Evolutionary conservation across 306 rosid species (phyloP).

Genomic region (Pachyrhizus erosus): DNA sequence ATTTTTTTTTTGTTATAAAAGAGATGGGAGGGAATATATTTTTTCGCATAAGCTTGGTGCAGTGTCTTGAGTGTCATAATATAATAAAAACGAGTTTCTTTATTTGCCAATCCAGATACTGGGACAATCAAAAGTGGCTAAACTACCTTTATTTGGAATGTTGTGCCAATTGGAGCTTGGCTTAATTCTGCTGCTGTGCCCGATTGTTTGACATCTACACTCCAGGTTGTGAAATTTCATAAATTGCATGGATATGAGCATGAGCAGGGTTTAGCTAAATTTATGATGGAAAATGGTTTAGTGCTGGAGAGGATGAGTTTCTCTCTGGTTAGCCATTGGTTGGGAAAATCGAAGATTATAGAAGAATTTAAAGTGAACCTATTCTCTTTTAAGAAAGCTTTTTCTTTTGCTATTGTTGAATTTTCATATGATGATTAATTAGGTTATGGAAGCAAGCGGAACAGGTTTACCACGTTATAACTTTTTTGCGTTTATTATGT

Average conservation of each 20-base stretch:
- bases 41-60: background rate
- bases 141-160: background rate
- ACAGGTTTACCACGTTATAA: background rate
- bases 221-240: conserved; percentile 33
- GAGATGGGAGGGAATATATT: no score
- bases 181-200: conserved; percentile 6
- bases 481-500: background rate
- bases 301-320: conserved; percentile 29
- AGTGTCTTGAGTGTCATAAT: no score
- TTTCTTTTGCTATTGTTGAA: conserved; percentile 10
- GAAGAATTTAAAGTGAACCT: conserved; percentile 31
- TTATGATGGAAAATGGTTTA: conserved; percentile 24
- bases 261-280: conserved; percentile 28
- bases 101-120: background rate
- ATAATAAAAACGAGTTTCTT: background rate
- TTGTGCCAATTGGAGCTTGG: conserved; percentile 8
- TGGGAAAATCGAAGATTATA: background rate
- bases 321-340: background rate
- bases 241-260: background rate
- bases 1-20: no score
- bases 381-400: conserved; percentile 15
- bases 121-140: background rate
- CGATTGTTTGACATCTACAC: background rate
- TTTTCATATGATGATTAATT: conserved; percentile 1
- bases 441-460: background rate